phyloP scores from a whole-genome alignment of 2,329 filamentous ascomycete genomes.

The Fusarium nodosum region DNA sequence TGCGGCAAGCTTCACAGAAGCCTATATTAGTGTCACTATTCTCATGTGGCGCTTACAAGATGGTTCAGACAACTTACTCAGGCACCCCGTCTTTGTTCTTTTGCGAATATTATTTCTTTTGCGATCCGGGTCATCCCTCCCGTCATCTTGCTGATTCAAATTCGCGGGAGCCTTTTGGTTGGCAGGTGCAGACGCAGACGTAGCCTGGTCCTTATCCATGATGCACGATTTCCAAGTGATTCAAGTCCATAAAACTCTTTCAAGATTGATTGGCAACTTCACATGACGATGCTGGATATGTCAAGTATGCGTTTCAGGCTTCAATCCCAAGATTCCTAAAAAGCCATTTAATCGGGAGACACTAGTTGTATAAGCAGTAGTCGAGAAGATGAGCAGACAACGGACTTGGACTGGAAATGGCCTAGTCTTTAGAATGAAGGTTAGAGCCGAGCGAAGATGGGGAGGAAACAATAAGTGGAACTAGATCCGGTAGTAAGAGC shows the following conservation, averaged over 20 bases:
- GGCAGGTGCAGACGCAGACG: conserved; percentile 21
- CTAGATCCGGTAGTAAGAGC: conserved; percentile 4
- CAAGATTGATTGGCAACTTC: conserved; percentile 24
- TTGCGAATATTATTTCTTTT: conserved; percentile 69
- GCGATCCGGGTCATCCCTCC: conserved; percentile 58
- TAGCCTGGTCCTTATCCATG: conserved; percentile 43
- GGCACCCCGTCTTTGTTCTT: conserved; percentile 91
- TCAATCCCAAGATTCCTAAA: conserved; percentile 6
- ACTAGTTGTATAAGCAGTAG: conserved; percentile 21
- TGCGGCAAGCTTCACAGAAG: conserved; percentile 79
- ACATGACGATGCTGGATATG: conserved; percentile 40
- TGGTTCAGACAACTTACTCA: conserved; percentile 72
- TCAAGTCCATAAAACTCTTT: conserved; percentile 31
- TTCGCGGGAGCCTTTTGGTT: conserved; percentile 49
- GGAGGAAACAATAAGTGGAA: conserved; percentile 19
- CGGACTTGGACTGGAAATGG: conserved; percentile 9
- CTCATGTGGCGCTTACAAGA: not conserved
- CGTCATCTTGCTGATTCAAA: conserved; percentile 54
- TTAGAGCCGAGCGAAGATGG: conserved; percentile 13
- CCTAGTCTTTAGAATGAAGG: conserved; percentile 20
- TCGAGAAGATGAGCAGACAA: conserved; percentile 7
- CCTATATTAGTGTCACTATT: conserved; percentile 38
- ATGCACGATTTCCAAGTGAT: conserved; percentile 17
- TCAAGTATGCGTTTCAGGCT: conserved; percentile 12
- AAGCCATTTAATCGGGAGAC: conserved; percentile 22